phyloP scores from a whole-genome alignment of 2,329 filamentous ascomycete genomes.

The Fusarium verticillioides region DNA sequence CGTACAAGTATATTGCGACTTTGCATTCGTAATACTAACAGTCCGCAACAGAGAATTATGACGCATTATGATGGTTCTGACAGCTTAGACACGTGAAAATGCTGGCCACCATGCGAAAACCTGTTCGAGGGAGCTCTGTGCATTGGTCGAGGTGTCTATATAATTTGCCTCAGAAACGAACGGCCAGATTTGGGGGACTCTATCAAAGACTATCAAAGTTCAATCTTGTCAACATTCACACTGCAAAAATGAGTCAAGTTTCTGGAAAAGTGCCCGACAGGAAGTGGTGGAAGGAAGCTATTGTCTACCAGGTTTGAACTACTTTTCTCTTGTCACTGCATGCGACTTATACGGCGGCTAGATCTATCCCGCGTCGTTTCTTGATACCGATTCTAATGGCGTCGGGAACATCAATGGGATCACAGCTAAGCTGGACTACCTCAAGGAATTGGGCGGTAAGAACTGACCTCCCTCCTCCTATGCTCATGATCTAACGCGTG shows the following conservation, averaged over 20 bases:
- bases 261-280: not conserved
- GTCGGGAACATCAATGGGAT: slow-evolving; percentile 64
- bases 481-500: not conserved
- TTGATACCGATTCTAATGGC: slow-evolving; percentile 64
- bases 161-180: not conserved
- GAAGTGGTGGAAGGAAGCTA: slow-evolving; percentile 5
- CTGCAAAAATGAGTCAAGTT: not conserved
- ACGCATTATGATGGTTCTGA: not conserved
- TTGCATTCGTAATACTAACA: not conserved
- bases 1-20: too few species aligned
- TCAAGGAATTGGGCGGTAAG: slow-evolving; percentile 29
- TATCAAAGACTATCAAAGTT: not conserved
- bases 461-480: fast-evolving
- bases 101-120: not conserved
- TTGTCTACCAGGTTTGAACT: not conserved
- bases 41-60: too few species aligned
- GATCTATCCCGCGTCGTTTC: slow-evolving; percentile 68
- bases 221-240: not conserved
- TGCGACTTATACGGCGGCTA: slow-evolving; percentile 32
- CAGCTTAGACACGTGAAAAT: not conserved
- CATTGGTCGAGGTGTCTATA: not conserved
- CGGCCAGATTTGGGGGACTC: fast-evolving
- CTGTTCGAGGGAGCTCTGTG: too few species aligned
- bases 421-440: slow-evolving; percentile 62
- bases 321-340: fast-evolving